Evolutionary conservation across 129 eudicot genomes (phyloP).

Genomic region (Centrapalus pauciflorus): DNA sequence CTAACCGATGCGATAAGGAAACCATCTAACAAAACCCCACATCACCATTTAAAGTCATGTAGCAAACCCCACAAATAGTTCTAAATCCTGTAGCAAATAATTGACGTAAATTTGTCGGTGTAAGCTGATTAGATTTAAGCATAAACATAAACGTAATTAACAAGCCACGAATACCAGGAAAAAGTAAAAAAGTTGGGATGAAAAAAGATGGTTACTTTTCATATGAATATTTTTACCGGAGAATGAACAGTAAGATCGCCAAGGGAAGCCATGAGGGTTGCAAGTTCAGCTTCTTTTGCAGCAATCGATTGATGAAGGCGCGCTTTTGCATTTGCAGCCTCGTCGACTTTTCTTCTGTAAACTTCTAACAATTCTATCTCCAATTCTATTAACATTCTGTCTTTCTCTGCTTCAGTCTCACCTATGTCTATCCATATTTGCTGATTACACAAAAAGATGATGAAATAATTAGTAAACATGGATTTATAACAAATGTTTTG

Average conservation of each 20-base stretch:
- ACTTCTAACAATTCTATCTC: constrained; percentile 86
- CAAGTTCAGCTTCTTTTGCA: constrained; percentile 78
- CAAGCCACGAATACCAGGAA: background rate
- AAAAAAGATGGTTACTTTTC: background rate
- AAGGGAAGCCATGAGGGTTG: constrained; percentile 67
- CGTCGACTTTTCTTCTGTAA: constrained; percentile 77
- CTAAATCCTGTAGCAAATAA: constrained; percentile 11
- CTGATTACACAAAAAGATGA: constrained; percentile 33
- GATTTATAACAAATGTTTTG: no score
- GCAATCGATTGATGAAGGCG: constrained; percentile 78
- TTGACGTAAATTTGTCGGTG: constrained; percentile 20
- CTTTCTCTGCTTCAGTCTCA: constrained; percentile 67
- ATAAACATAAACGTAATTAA: background rate
- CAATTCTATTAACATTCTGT: constrained; percentile 74
- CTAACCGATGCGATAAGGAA: background rate
- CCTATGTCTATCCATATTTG: constrained; percentile 88
- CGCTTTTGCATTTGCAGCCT: constrained; percentile 65
- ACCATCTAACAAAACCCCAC: constrained; percentile 21
- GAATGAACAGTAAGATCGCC: constrained; percentile 52
- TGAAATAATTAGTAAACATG: background rate
- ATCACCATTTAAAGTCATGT: constrained; percentile 12
- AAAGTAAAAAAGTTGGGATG: background rate
- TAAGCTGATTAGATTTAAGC: background rate
- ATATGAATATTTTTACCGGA: constrained; percentile 29
- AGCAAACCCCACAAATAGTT: constrained; percentile 17